These are phyloP conservation scores for Diaporthe nobilis DNA, from an alignment of 2,329 filamentous ascomycete genomes.

Conservation along the genomic window DNA sequence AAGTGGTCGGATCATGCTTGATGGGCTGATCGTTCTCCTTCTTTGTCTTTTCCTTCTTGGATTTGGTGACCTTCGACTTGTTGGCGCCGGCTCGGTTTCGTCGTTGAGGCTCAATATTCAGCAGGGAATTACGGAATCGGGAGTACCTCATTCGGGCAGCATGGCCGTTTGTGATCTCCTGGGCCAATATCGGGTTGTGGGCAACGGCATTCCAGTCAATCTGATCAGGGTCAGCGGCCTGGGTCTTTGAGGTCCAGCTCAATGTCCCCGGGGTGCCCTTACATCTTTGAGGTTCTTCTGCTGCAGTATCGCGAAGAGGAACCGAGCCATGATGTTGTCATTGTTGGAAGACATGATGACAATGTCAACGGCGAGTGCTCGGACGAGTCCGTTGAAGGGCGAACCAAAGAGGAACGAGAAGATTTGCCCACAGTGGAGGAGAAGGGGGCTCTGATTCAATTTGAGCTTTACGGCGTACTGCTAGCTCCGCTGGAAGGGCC, in stretches of 20 bases:
- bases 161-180: slow-evolving; percentile 72
- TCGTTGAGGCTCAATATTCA: slow-evolving; percentile 63
- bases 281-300: slow-evolving; percentile 74
- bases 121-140: slow-evolving; percentile 63
- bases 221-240: slow-evolving; percentile 52
- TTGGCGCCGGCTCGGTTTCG: slow-evolving; percentile 57
- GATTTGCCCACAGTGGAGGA: slow-evolving; percentile 43
- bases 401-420: slow-evolving; percentile 25
- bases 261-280: slow-evolving; percentile 50
- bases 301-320: slow-evolving; percentile 71
- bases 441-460: slow-evolving; percentile 45
- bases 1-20: slow-evolving; percentile 56
- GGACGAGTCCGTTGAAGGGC: slow-evolving; percentile 39
- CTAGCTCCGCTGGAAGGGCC: not conserved
- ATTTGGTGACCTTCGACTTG: slow-evolving; percentile 63
- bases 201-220: slow-evolving; percentile 73
- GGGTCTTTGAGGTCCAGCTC: slow-evolving; percentile 2
- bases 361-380: slow-evolving; percentile 26
- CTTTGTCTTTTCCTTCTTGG: slow-evolving; percentile 55
- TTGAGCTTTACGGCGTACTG: slow-evolving; percentile 47
- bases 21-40: slow-evolving; percentile 49
- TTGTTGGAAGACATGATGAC: slow-evolving; percentile 66
- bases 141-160: slow-evolving; percentile 73
- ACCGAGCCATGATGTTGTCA: slow-evolving; percentile 70
- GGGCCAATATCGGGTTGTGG: slow-evolving; percentile 65